phyloP scores from a whole-genome alignment of 78 protist genomes.

The Protostelium mycophagum region DNA sequence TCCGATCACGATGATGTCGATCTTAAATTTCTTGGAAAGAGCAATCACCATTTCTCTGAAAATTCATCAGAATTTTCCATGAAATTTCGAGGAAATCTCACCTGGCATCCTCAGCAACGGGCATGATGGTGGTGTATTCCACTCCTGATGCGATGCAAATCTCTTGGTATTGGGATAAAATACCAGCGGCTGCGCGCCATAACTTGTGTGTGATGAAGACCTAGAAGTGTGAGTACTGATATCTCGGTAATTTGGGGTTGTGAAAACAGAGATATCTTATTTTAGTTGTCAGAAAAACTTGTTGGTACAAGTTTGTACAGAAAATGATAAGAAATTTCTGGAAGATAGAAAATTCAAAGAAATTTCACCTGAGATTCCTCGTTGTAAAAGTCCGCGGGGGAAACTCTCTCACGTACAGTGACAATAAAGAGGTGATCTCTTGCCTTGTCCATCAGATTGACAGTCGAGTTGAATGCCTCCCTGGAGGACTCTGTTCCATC shows the following conservation, averaged over 20 bases:
- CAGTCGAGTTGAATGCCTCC: background rate
- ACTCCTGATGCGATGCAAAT: background rate
- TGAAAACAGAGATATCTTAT: too few species aligned
- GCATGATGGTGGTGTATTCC: background rate
- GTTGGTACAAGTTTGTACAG: too few species aligned
- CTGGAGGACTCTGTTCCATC: background rate
- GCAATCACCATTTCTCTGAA: background rate
- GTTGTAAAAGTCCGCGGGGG: background rate
- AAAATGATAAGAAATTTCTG: too few species aligned
- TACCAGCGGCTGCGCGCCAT: background rate
- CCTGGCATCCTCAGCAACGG: background rate
- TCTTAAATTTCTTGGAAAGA: background rate
- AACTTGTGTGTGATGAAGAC: background rate
- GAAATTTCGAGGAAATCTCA: background rate
- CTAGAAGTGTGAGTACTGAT: too few species aligned
- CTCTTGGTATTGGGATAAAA: background rate
- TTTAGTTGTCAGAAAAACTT: too few species aligned
- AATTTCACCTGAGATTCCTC: background rate
- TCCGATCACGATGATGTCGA: background rate
- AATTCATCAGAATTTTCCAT: background rate
- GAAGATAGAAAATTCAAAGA: too few species aligned
- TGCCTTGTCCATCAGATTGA: background rate
- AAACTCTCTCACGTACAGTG: background rate
- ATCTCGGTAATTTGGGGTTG: too few species aligned
- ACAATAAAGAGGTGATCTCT: background rate